A percentile compares a stretch with the other conserved stretches of the same genome.
Evolutionary conservation across 441 rosid genomes (phyloP).

Genomic region (Brassica balearica): DNA sequence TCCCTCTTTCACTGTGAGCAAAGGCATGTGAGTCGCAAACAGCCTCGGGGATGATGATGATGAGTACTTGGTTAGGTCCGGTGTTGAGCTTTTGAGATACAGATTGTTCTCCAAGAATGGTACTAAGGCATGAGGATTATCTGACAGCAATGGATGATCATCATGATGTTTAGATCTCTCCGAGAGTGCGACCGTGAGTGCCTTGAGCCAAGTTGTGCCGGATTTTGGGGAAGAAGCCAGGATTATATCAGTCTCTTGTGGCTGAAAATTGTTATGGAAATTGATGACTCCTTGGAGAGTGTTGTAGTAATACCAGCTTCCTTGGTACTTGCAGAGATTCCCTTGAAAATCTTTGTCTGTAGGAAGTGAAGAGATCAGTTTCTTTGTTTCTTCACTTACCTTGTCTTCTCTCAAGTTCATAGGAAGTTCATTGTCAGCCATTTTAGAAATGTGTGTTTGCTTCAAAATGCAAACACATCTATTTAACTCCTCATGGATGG

Average conservation of each 20-base stretch:
- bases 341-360: constrained; percentile 43
- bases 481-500: not conserved
- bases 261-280: not conserved
- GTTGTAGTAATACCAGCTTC: not conserved
- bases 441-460: not conserved
- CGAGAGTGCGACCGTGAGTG: too few relatives aligned
- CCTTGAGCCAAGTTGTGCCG: constrained; percentile 1
- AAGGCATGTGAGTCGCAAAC: constrained; percentile 20
- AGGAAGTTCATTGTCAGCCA: not conserved
- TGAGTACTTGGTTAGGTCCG: not conserved
- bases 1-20: not conserved
- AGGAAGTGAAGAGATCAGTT: constrained; percentile 49
- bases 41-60: constrained; percentile 19
- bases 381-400: constrained; percentile 36
- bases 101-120: constrained; percentile 4
- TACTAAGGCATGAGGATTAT: constrained; percentile 18
- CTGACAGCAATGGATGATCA: constrained; percentile 7
- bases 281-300: constrained; percentile 11
- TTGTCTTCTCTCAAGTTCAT: not conserved
- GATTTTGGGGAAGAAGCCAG: not conserved
- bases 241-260: not conserved
- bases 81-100: not conserved
- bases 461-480: not conserved
- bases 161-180: not conserved
- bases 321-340: not conserved